These are phyloP conservation scores for Rubroboletus pulcherrimus DNA, from an alignment of 768 basidiomycete species.

Conservation along the genomic window DNA sequence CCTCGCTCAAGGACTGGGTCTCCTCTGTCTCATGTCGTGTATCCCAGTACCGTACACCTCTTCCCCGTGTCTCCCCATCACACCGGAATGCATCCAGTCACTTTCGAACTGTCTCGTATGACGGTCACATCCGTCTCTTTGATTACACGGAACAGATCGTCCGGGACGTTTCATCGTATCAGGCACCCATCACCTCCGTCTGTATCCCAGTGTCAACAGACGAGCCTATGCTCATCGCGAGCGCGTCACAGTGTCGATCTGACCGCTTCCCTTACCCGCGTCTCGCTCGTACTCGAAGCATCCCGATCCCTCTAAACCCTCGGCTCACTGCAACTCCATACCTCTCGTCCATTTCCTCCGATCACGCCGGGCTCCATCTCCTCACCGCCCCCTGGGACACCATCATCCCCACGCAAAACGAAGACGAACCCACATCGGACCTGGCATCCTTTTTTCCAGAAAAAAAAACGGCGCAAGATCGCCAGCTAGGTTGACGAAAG, in stretches of 20 bases:
- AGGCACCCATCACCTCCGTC: too few species aligned
- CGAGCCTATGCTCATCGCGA: too few species aligned
- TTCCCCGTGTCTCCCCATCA: neutral
- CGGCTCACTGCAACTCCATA: slow-evolving; percentile 72
- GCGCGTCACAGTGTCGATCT: too few species aligned
- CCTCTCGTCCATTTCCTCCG: slow-evolving; percentile 54
- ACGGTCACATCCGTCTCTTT: slow-evolving; percentile 24
- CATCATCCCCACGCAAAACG: slow-evolving; percentile 56
- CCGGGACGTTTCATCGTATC: too few species aligned
- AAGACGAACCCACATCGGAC: slow-evolving; percentile 38
- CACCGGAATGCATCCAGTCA: slow-evolving; percentile 39
- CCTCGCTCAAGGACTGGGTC: slow-evolving; percentile 96
- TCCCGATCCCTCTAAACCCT: slow-evolving; percentile 25
- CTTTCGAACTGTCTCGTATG: slow-evolving; percentile 79
- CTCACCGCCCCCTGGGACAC: slow-evolving; percentile 79
- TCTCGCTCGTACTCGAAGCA: slow-evolving; percentile 5
- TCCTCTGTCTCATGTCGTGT: slow-evolving; percentile 33
- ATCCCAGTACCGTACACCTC: slow-evolving; percentile 8
- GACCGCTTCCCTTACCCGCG: slow-evolving; percentile 46
- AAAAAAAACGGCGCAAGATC: slow-evolving; percentile 63
- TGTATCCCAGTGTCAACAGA: too few species aligned
- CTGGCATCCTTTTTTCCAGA: neutral
- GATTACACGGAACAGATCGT: too few species aligned
- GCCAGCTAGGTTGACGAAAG: neutral
- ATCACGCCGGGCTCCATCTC: slow-evolving; percentile 22